These are phyloP conservation scores for Cercospora sojina DNA, from an alignment of 2,329 filamentous ascomycete genomes.

Conservation along the genomic window DNA sequence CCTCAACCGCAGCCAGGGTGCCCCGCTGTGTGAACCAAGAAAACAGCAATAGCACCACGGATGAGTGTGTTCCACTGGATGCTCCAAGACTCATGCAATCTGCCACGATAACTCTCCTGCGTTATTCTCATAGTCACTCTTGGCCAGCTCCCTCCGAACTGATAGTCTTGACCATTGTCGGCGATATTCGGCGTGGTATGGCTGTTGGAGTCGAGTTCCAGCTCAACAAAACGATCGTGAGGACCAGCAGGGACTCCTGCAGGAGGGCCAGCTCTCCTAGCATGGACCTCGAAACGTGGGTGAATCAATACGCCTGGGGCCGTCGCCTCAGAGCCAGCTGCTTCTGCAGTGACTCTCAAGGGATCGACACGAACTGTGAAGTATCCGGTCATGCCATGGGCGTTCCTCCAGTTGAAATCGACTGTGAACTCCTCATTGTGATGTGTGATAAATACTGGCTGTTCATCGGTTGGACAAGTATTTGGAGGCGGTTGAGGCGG, in stretches of 20 bases:
- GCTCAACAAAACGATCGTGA: neutral
- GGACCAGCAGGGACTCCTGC: neutral
- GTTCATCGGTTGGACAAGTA: neutral
- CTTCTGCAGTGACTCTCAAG: neutral
- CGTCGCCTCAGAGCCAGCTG: neutral
- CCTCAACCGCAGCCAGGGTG: neutral
- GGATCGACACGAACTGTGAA: neutral
- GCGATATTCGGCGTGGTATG: neutral
- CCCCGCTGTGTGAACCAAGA: neutral
- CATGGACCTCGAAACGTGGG: neutral
- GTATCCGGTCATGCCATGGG: neutral
- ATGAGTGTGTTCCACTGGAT: neutral
- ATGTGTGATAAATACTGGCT: neutral
- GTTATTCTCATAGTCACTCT: neutral
- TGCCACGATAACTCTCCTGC: slow-evolving; percentile 1
- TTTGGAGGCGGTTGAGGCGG: neutral
- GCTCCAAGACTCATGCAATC: neutral
- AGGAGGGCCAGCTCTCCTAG: neutral
- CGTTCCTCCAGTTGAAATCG: neutral
- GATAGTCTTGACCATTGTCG: neutral
- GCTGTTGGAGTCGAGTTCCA: neutral
- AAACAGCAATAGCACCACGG: neutral
- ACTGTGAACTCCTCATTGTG: neutral
- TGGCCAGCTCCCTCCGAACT: neutral
- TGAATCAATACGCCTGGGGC: neutral